These are phyloP conservation scores for Liriodendron chinense DNA, from an alignment of 164 flowering plant species.

Conservation along the genomic window DNA sequence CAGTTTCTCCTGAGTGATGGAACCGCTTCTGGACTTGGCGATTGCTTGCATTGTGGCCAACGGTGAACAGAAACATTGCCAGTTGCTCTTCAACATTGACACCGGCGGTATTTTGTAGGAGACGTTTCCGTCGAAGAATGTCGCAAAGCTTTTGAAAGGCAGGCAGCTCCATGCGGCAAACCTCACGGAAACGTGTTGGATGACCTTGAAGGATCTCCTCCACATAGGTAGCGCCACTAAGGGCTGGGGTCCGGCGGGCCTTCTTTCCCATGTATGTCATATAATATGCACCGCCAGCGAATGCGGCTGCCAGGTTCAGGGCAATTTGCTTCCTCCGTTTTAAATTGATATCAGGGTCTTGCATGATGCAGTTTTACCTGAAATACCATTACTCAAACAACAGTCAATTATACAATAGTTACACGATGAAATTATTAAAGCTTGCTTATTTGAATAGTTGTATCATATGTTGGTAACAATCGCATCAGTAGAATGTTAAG, in stretches of 20 bases:
- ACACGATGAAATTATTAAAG: no score
- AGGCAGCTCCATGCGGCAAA: background rate
- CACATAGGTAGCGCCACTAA: constrained; percentile 1
- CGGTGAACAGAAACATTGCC: constrained; percentile 1
- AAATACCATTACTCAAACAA: background rate
- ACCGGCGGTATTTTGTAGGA: background rate
- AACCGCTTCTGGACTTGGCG: background rate
- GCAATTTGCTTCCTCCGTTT: background rate
- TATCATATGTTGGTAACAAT: no score
- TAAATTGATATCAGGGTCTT: background rate
- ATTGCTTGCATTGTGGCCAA: background rate
- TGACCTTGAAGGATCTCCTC: constrained; percentile 1
- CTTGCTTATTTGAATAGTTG: no score
- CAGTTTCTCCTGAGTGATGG: constrained; percentile 3
- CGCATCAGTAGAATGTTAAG: no score
- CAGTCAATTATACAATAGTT: no score
- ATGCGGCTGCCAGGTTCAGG: background rate
- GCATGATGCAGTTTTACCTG: background rate
- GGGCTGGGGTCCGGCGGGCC: background rate
- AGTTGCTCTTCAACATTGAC: constrained; percentile 4
- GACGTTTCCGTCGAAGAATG: background rate
- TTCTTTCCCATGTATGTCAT: constrained; percentile 1
- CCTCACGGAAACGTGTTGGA: background rate
- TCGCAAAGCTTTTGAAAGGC: background rate
- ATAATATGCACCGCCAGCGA: background rate